Evolutionary conservation across 208 protist genomes (phyloP), one percentile per base, ranked within the genome.

Genomic region (Crithidia sp.): DNA sequence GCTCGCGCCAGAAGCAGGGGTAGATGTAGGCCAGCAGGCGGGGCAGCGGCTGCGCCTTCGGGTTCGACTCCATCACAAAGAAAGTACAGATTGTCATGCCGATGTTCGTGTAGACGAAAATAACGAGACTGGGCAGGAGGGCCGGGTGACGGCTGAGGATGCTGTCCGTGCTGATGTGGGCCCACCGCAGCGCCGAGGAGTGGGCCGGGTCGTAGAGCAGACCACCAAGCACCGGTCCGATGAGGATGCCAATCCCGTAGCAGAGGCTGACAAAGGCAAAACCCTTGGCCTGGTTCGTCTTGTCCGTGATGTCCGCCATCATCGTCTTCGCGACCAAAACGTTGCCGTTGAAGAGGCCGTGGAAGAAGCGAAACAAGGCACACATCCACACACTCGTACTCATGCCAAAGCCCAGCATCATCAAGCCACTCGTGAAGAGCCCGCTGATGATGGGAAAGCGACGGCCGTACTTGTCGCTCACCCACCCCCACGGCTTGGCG

Each of bases 201-300:
- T 83, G 58, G 17, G 76, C 67, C 3, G 88, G 85, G 57, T 93
- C 79, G 72, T 93, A 93, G 19, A 93, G 74, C 16, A 89, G 41
- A 28, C 88, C 88, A 36, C 88, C 88, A 6, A 91, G 43, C 9
- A 75, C 68, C 45, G 88, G 88, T 5, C 88, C 88, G 62, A 93
- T 76, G 12, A 90, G 74, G 36, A 82, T 71, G 9, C 88, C 88
- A 53, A 93, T 78, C 19, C 85, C 82, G 55, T 65, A 85, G 39
- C 72, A 78, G 67, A 99, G 97, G 63, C 94, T 98, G 17, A 99
- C 94, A 63, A 99, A 98, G 44, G 96, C 94, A 78, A 99, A 99
- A 28, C 98, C 97, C 65, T 84, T 80, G 2, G 87, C 76, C 49
- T 87, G 74, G 47, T 87, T 91, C 2, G 88, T 89, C 64, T 82